Evolutionary conservation across 192 early-diverging fungal species (phyloP), one percentile per base, ranked within the genome.

Genomic region (Coemansia pectinata): DNA sequence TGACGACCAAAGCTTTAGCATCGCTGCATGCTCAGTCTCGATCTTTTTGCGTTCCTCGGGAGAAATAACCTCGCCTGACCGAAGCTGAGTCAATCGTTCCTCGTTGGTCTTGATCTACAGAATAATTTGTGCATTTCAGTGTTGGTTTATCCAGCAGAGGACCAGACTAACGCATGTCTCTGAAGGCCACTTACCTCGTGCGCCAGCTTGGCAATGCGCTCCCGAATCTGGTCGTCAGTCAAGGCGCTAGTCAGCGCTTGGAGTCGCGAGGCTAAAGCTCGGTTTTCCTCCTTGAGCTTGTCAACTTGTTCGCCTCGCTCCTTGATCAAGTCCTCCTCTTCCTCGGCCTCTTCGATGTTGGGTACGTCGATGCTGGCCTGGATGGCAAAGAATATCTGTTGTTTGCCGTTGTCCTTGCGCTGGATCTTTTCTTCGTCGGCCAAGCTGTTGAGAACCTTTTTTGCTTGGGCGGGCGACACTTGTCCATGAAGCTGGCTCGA

Each of bases 1-100:
- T 8, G 76, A 55, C 44, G 78, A 63, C 88, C 88, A 90, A 50
- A 84, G 75, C 69, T 85, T 86, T 21, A 77, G 52, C 84, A 85
- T 84, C 9, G 62, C 63, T 11, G 47, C 59, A 17, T 83, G 67
- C 52, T 74, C 72, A 2, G 73, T 39, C 44, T 78, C 76, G 11
- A 78, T 78, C 39, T 65, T 60, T 25, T 47, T 53, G 59, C 74
- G 74, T 19, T 83, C 80, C 48, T 71, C 66, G 27, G 81, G 76
- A 25, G 81, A 78, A 31, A 83, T 78, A 21, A 83, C 76, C 52
- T 77, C 81, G 29, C 76, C 81, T 1, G 72, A 62, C 27, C 81
- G 76, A 36, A 83, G 69, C 53, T 74, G 63, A 3, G 29, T 58
- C 44, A 83, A 72, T 38, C 81, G 62, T 27, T 61, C 69, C 9